Evolutionary conservation across 495 filamentous ascomycete genomes (phyloP), one percentile per base, ranked within the genome.

Genomic region (Penicillium parvum): DNA sequence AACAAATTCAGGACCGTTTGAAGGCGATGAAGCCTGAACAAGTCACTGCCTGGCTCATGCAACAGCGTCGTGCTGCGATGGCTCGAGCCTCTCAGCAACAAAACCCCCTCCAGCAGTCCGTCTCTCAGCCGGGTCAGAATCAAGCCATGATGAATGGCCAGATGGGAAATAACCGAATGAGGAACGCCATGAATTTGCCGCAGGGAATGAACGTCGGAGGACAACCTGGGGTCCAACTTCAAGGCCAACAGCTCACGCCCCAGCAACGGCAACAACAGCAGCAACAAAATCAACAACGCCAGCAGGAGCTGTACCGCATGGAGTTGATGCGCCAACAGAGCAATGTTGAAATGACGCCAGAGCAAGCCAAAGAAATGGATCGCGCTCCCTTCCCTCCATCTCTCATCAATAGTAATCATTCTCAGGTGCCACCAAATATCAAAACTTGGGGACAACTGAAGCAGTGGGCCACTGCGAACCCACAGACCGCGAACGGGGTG

Each of bases 381-480:
- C 58, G 56, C 11, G 17, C 65, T 3, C 39, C 47, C 11, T 74
- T 73, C 37, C 72, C 72, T 3, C 61, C 55, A 2, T 51, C 55
- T 3, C 61, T 76, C 12, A 40, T 75, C 5, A 64, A 53, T 32
- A 64, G 49, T 37, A 42, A 10, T 9, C 20, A 47, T 30, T 41
- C 65, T 32, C 65, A 68, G 8, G 59, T 82, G 0, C 82, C 85
- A 2, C 74, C 73, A 11, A 62, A 82, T 2, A 61, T 85, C 12
- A 84, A 79, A 55, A 83, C 79, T 41, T 94, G 87, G 87, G 74
- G 72, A 19, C 78, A 85, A 36, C 65, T 94, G 0, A 90, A 87
- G 58, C 63, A 77, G 28, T 85, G 75, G 71, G 64, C 78, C 1
- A 36, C 47, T 1, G 55, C 69, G 32, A 82, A 81, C 50, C 66